These are phyloP conservation scores for Prunus fruticosa DNA, from an alignment of 306 rosid genomes.

Conservation along the genomic window DNA sequence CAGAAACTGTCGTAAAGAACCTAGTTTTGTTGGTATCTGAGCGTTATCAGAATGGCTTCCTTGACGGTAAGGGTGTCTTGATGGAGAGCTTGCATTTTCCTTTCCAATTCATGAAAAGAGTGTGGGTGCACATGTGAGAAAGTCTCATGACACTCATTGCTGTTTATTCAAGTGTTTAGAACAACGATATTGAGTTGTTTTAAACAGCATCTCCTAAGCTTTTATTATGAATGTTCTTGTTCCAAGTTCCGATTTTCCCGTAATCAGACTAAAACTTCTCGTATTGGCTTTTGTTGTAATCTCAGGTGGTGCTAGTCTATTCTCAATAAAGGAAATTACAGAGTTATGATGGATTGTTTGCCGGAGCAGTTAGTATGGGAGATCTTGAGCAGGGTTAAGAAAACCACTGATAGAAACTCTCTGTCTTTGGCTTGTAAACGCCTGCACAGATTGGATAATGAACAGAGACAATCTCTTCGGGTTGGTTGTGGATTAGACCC, in stretches of 20 bases:
- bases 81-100: neutral
- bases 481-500: slow-evolving; percentile 93
- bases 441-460: slow-evolving; percentile 55
- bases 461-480: slow-evolving; percentile 58
- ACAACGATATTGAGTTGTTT: neutral
- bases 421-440: slow-evolving; percentile 57
- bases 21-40: neutral
- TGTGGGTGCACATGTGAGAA: neutral
- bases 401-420: slow-evolving; percentile 57
- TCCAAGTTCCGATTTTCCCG: neutral
- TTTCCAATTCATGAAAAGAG: neutral
- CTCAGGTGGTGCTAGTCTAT: slow-evolving; percentile 17
- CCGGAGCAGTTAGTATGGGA: slow-evolving; percentile 89
- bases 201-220: neutral
- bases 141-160: neutral
- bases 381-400: slow-evolving; percentile 61
- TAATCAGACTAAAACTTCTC: neutral
- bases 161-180: neutral
- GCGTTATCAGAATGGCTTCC: neutral
- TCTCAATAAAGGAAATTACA: neutral
- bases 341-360: slow-evolving; percentile 53
- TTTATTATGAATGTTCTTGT: neutral
- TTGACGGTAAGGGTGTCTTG: neutral
- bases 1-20: neutral
- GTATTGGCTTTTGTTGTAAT: neutral